A percentile compares a stretch with the other conserved stretches of the same genome.
Conservation (phyloP, 805 yeast species). For the Vanderwaltozyma polyspora region DNA sequence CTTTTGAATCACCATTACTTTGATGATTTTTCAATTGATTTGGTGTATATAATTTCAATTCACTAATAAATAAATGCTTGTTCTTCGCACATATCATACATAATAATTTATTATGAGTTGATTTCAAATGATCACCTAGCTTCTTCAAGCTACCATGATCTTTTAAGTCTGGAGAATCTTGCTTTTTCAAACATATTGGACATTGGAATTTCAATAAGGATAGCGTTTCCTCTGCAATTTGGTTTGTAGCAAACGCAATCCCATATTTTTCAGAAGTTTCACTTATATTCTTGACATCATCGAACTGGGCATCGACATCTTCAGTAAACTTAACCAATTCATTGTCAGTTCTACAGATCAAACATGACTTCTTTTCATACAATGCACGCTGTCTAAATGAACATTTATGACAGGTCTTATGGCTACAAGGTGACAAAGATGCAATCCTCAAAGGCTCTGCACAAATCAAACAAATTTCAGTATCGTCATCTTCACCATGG, state of each 20-base stretch:
- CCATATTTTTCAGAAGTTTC: constrained; percentile 31
- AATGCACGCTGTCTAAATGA: constrained; percentile 73
- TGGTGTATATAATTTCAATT: constrained; percentile 49
- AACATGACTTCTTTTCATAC: constrained; percentile 61
- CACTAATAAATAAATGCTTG: constrained; percentile 68
- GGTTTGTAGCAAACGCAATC: constrained; percentile 46
- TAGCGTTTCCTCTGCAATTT: constrained; percentile 39
- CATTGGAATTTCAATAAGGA: constrained; percentile 47
- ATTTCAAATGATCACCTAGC: constrained; percentile 53
- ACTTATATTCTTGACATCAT: constrained; percentile 29
- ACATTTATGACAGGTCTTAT: constrained; percentile 73
- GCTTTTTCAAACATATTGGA: constrained; percentile 31
- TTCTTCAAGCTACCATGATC: constrained; percentile 41
- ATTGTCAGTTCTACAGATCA: constrained; percentile 72
- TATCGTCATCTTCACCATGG: constrained; percentile 28
- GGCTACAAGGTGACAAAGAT: constrained; percentile 75
- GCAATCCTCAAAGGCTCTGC: constrained; percentile 56
- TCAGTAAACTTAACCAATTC: constrained; percentile 48
- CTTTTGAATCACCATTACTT: constrained; percentile 54
- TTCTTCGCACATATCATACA: constrained; percentile 72
- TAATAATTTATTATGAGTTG: constrained; percentile 48
- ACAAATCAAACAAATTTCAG: constrained; percentile 67
- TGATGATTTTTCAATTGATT: constrained; percentile 62
- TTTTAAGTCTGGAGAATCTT: constrained; percentile 17
- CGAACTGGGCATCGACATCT: constrained; percentile 28